A percentile compares a stretch with the other conserved stretches of the same genome.
Conservation (phyloP, 306 rosid genomes). For the Urtica urens region DNA sequence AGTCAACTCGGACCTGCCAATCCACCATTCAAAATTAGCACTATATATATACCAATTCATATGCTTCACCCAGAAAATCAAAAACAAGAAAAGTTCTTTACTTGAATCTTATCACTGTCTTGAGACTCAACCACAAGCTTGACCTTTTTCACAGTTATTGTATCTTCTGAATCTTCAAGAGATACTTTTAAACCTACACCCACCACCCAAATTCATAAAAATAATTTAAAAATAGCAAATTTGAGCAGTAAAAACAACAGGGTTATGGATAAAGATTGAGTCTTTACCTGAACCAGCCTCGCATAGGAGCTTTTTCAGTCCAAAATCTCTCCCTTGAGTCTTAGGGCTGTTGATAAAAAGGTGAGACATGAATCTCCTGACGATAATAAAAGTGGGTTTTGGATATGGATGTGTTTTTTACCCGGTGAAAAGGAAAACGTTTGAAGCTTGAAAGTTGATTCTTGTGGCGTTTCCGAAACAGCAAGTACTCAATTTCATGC, state of each 20-base stretch:
- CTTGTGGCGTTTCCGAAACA: conserved; percentile 1
- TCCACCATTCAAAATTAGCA: conserved; percentile 8
- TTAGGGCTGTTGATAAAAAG: conserved; percentile 7
- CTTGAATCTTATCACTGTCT: conserved; percentile 52
- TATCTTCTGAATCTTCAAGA: conserved; percentile 33
- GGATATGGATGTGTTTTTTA: neutral
- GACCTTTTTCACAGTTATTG: conserved; percentile 30
- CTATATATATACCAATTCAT: too few relatives aligned
- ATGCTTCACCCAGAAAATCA: neutral
- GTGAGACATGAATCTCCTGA: neutral
- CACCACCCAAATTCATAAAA: neutral
- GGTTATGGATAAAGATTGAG: neutral
- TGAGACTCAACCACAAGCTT: conserved; percentile 41
- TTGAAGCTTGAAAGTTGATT: conserved; percentile 6
- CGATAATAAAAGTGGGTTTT: neutral
- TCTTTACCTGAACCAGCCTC: conserved; percentile 35
- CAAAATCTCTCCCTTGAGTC: conserved; percentile 7
- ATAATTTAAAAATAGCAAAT: conserved; percentile 2
- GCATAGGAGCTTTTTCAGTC: conserved; percentile 10
- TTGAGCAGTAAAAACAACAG: neutral
- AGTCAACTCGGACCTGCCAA: conserved; percentile 63
- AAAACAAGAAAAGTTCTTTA: conserved; percentile 20
- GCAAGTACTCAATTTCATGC: neutral
- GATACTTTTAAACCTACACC: conserved; percentile 69
- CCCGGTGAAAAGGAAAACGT: conserved; percentile 19